Percentiles rank a stretch among this genome's conserved stretches.
These are phyloP conservation scores for Chrysoporthe puriensis DNA, from an alignment of 2,329 filamentous ascomycete species.

Conservation along the genomic window DNA sequence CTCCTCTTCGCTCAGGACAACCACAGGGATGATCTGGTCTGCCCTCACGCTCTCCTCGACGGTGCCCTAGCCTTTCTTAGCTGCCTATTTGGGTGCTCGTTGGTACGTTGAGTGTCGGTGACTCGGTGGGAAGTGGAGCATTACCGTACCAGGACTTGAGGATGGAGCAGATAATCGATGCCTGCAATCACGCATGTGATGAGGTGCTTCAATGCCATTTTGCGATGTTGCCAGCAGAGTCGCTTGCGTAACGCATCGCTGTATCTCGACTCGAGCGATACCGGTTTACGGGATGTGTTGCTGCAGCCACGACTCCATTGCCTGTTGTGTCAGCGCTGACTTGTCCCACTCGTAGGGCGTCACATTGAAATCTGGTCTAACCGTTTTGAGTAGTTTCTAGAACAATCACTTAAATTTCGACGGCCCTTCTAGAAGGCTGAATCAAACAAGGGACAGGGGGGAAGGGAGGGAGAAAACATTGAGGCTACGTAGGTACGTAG, in stretches of 20 bases:
- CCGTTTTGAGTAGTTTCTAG: neutral
- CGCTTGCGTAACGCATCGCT: neutral
- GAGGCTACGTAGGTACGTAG: neutral
- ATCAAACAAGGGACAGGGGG: neutral
- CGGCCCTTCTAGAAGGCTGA: neutral
- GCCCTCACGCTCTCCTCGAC: conserved; percentile 48
- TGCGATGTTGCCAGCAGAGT: conserved; percentile 17
- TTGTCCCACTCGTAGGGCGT: neutral
- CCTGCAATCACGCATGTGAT: conserved; percentile 41
- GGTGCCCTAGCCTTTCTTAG: conserved; percentile 37
- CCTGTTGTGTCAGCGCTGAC: neutral
- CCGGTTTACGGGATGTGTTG: neutral
- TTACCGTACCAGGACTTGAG: conserved; percentile 40
- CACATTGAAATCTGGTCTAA: neutral
- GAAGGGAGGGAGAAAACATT: neutral
- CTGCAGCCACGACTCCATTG: neutral
- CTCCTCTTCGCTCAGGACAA: conserved; percentile 44
- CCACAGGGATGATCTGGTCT: conserved; percentile 46
- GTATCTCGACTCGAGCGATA: neutral
- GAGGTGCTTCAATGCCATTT: conserved; percentile 28
- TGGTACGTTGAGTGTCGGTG: neutral
- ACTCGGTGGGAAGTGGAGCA: neutral
- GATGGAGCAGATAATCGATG: conserved; percentile 45
- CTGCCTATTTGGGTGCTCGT: neutral
- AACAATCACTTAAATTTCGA: neutral